phyloP scores from a whole-genome alignment of 2,329 filamentous ascomycete genomes.

The Arachnopeziza araneosa region DNA sequence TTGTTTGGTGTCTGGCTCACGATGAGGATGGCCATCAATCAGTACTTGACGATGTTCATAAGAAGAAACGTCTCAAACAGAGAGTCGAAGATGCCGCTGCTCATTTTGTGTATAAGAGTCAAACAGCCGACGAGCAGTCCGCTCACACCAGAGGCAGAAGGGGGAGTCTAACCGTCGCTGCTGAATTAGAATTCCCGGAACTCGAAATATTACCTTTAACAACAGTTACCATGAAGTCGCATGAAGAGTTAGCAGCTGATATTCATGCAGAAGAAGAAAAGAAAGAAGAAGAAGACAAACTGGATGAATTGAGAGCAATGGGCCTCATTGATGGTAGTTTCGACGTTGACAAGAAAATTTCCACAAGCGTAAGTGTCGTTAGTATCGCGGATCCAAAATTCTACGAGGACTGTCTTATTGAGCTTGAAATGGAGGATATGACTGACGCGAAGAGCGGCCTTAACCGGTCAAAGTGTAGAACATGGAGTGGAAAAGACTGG shows the following conservation, averaged over 20 bases:
- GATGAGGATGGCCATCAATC: slow-evolving; percentile 18
- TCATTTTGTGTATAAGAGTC: slow-evolving; percentile 12
- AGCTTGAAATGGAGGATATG: background rate
- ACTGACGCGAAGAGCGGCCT: background rate
- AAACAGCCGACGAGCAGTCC: slow-evolving; percentile 12
- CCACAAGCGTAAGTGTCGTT: background rate
- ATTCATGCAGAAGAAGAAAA: slow-evolving; percentile 13
- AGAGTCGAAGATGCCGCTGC: slow-evolving; percentile 9
- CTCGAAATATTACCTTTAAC: slow-evolving; percentile 26
- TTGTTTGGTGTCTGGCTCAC: slow-evolving; percentile 21
- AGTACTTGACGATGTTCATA: slow-evolving; percentile 9
- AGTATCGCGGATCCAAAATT: slow-evolving; percentile 25
- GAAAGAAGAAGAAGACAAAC: slow-evolving; percentile 2
- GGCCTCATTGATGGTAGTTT: slow-evolving; percentile 9
- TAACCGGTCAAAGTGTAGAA: slow-evolving; percentile 20
- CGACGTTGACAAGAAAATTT: background rate
- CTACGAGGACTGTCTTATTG: slow-evolving; percentile 24
- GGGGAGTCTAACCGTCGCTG: slow-evolving; percentile 21
- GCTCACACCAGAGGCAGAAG: slow-evolving; percentile 16
- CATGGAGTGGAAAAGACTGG: slow-evolving; percentile 28
- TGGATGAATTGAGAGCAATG: background rate
- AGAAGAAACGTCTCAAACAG: slow-evolving; percentile 10
- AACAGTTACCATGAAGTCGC: slow-evolving; percentile 20
- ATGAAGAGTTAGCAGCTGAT: slow-evolving; percentile 20
- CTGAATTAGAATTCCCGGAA: slow-evolving; percentile 25